Evolutionary conservation across 192 early-diverging fungal genomes (phyloP), one percentile per base, ranked within the genome.

Genomic region (Podila clonocystis): DNA sequence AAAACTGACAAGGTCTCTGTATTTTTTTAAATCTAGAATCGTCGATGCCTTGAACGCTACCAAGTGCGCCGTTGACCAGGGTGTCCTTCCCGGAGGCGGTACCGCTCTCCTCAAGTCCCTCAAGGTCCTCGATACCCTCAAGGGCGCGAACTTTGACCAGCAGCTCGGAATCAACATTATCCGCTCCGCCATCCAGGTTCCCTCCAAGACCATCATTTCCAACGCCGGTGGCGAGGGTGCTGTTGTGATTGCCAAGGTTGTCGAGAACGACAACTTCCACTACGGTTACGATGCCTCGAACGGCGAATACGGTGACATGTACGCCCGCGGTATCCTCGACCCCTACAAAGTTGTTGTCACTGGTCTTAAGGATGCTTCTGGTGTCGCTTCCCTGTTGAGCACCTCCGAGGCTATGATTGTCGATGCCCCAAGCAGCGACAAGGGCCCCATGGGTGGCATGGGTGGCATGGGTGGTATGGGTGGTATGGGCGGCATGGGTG

Each of bases 271-370:
- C 19, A 89, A 95, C 82, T 96, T 97, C 89, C 94, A 97, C 91
- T 95, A 86, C 74, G 97, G 97, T 68, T 99, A 94, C 78, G 95
- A 99, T 85, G 97, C 98, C 55, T 86, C 94, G 55, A 94, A 85
- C 63, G 93, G 94, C 75, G 93, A 95, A 73, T 99, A 98, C 86
- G 92, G 90, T 36, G 97, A 99, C 78, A 95, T 99, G 96, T 95
- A 98, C 87, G 89, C 95, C 84, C 91, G 89, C 84, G 98, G 98
- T 75, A 96, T 99, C 72, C 91, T 99, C 49, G 98, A 99, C 82
- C 98, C 98, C 45, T 91, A 96, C 88, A 99, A 99, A 93, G 98
- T 99, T 57, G 97, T 99, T 41, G 94, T 97, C 77, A 99, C 98
- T 28, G 97, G 96, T 29, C 87, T 99, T 59, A 93, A 98, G 68